Evolutionary conservation across 371 early-diverging fungal species (phyloP).

Genomic region (Syncephalis fuscata): DNA sequence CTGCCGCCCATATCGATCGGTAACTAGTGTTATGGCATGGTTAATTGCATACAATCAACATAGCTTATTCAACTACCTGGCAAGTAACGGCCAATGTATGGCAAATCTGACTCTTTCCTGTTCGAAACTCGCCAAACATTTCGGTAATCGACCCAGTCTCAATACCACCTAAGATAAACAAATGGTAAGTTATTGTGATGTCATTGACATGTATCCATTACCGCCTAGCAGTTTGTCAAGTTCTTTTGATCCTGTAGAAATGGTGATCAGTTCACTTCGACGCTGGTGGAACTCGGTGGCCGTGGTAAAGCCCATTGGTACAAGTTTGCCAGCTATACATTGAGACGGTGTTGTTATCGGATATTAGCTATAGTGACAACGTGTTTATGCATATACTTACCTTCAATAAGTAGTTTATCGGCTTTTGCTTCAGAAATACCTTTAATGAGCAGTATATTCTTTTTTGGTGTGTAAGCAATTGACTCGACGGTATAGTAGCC

Average conservation of each 20-base stretch:
- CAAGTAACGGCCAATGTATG: conserved; percentile 97
- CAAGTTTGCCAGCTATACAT: conserved; percentile 68
- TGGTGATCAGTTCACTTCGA: conserved; percentile 68
- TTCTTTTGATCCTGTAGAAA: conserved; percentile 93
- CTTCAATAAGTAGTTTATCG: conserved; percentile 93
- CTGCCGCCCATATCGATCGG: conserved; percentile 79
- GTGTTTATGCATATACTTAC: conserved; percentile 16
- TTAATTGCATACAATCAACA: conserved; percentile 5
- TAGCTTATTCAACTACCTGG: conserved; percentile 39
- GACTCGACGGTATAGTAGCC: conserved; percentile 94
- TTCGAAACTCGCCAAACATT: conserved; percentile 99
- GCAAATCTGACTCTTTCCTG: conserved; percentile 99
- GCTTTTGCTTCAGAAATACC: conserved; percentile 98
- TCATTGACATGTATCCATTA: conserved; percentile 5
- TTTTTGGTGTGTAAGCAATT: conserved; percentile 94
- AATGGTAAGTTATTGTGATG: neutral
- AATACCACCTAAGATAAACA: conserved; percentile 61
- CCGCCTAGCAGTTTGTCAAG: conserved; percentile 92
- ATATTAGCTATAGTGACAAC: neutral
- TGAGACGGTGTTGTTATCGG: neutral
- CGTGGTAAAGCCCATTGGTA: conserved; percentile 96
- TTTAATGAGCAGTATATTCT: conserved; percentile 79
- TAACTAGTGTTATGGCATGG: conserved; percentile 28
- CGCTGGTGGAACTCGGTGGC: conserved; percentile 90
- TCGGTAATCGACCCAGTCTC: conserved; percentile 99